Percentiles rank a stretch among this genome's conserved stretches.
phyloP scores from a whole-genome alignment of 2,329 filamentous ascomycete species.

The Colletotrichum karsti region DNA sequence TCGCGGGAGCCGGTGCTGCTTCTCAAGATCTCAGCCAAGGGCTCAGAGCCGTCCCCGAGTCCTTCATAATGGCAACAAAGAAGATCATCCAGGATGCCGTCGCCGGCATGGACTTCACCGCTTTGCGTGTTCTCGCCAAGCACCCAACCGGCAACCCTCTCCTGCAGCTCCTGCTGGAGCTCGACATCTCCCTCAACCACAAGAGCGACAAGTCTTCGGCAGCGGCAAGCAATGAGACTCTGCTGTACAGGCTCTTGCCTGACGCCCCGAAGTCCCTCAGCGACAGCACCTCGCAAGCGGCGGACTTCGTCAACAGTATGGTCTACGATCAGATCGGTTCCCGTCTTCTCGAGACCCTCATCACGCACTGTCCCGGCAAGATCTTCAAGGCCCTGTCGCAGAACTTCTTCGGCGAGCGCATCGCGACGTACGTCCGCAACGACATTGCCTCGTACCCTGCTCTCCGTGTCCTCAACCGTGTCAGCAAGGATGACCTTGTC shows the following conservation, averaged over 20 bases:
- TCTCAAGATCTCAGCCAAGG: slow-evolving; percentile 44
- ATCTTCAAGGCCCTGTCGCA: slow-evolving; percentile 89
- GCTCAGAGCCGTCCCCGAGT: slow-evolving; percentile 74
- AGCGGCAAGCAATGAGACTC: slow-evolving; percentile 50
- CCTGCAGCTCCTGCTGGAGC: slow-evolving; percentile 86
- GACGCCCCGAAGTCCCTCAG: slow-evolving; percentile 76
- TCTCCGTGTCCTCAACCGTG: slow-evolving; percentile 80
- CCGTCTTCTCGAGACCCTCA: slow-evolving; percentile 86
- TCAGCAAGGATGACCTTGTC: slow-evolving; percentile 86
- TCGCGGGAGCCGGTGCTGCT: slow-evolving; percentile 60
- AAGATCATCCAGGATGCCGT: slow-evolving; percentile 85
- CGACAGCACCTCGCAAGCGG: slow-evolving; percentile 76
- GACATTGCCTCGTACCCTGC: slow-evolving; percentile 91
- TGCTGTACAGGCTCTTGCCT: slow-evolving; percentile 82
- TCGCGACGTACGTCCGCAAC: slow-evolving; percentile 85
- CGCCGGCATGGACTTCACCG: slow-evolving; percentile 77
- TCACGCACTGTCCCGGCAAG: slow-evolving; percentile 83
- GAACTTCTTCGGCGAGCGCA: slow-evolving; percentile 80
- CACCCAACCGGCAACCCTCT: slow-evolving; percentile 93
- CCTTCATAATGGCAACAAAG: slow-evolving; percentile 79
- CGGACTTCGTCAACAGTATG: slow-evolving; percentile 83
- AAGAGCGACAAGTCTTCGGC: slow-evolving; percentile 69
- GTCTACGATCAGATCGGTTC: slow-evolving; percentile 93
- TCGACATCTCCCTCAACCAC: slow-evolving; percentile 81
- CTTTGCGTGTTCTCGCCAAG: slow-evolving; percentile 83